Base-by-base conservation (phyloP, 2,329 filamentous ascomycete species). In the Curvularia lunata region DNA sequence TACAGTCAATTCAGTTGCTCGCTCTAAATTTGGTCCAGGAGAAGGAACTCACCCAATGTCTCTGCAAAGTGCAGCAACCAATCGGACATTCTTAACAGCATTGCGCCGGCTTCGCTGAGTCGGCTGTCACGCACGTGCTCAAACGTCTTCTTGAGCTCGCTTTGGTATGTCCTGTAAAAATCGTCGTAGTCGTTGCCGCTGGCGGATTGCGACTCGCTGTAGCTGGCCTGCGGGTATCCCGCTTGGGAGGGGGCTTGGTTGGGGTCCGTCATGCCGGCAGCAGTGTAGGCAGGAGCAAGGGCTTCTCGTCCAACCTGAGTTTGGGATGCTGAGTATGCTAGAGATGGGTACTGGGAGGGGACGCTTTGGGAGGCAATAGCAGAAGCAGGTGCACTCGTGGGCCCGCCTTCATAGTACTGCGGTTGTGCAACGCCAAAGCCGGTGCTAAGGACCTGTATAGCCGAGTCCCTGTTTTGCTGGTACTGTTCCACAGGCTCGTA, bases 401-500 rank as follows among this genome's bases (percentile, higher is more conserved):
- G 82, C 52, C 77, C 78, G 58, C 75, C 73, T 73, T 90, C 88
- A 77, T 95, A 97, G 72, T 89, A 75, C 69, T 74, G 72, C 58
- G 69, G 86, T 73, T 90, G 88, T 80, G 88, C 83, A 73, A 88
- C 84, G 60, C 85, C 84, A 77, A 92, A 86, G 74, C 84, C 84
- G 73, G 79, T 87, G 74, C 87, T 81, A 76, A 93, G 83, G 79
- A 92, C 90, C 75, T 92, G 90, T 79, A 95, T 86, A 60, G 85
- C 86, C 83, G 89, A 86, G 79, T 74, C 71, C 61, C 72, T 72
- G 60, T 89, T 85, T 74, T 92, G 90, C 81, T 88, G 84, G 80
- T 92, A 96, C 73, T 88, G 88, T 79, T 88, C 85, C 75, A 88
- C 86, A 73, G 86, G 81, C 77, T 94, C 90, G 80, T 96, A 96